Evolutionary conservation across 139 green algal species (phyloP).

Genomic region (Mychonastes homosphaera): DNA sequence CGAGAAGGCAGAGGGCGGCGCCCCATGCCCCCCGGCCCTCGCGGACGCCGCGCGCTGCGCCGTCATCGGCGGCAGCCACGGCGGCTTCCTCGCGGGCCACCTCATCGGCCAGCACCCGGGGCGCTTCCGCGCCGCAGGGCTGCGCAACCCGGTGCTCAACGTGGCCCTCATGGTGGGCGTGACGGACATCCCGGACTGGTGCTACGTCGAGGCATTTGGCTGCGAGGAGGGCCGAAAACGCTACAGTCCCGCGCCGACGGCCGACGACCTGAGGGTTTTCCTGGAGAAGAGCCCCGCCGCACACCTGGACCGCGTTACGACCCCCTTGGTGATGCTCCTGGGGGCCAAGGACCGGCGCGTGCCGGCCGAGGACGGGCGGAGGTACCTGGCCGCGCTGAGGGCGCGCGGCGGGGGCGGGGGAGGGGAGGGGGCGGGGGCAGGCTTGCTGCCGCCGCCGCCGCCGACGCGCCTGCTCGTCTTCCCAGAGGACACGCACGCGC

Average conservation of each 20-base stretch:
- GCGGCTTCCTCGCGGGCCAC: constrained; percentile 77
- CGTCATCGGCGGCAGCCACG: constrained; percentile 78
- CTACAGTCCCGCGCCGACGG: constrained; percentile 29
- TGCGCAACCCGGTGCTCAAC: constrained; percentile 89
- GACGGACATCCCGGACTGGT: constrained; percentile 90
- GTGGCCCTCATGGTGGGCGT: constrained; percentile 70
- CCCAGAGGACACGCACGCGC: constrained; percentile 72
- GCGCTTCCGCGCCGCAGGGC: constrained; percentile 46
- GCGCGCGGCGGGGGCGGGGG: too few species aligned
- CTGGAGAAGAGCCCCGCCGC: constrained; percentile 48
- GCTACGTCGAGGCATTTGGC: constrained; percentile 73
- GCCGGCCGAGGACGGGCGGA: constrained; percentile 47
- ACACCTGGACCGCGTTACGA: constrained; percentile 50
- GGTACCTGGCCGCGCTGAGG: constrained; percentile 56
- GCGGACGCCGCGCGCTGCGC: constrained; percentile 45
- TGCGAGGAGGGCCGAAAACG: constrained; percentile 39
- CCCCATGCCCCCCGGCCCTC: constrained; percentile 29
- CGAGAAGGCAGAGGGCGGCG: not conserved
- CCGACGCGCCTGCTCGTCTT: constrained; percentile 56
- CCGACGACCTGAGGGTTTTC: constrained; percentile 57
- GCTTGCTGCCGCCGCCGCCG: too few species aligned
- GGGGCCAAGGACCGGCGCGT: constrained; percentile 60
- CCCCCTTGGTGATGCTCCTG: constrained; percentile 78
- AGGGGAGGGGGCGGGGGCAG: too few species aligned
- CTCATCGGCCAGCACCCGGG: constrained; percentile 74